phyloP scores from a whole-genome alignment of 1,284 basidiomycete genomes.

The Omphalotus olearius region DNA sequence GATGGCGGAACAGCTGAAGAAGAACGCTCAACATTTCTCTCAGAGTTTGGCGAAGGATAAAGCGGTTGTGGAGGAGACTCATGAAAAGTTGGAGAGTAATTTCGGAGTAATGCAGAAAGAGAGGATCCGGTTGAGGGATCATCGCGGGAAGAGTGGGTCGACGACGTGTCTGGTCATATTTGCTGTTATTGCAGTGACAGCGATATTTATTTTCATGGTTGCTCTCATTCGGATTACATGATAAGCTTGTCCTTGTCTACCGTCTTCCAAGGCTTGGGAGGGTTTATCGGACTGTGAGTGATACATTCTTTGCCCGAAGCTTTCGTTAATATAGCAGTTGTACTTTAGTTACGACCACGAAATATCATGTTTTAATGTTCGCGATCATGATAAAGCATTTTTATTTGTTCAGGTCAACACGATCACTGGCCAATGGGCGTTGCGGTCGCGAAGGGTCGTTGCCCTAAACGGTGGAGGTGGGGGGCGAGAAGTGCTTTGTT shows the following conservation, averaged over 20 bases:
- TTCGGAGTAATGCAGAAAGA: slow-evolving; percentile 66
- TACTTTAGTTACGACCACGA: no score
- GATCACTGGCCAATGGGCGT: no score
- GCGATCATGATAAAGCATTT: no score
- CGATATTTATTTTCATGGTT: slow-evolving; percentile 70
- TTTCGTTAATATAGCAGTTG: no score
- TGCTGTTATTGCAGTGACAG: slow-evolving; percentile 53
- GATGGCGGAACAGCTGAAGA: slow-evolving; percentile 76
- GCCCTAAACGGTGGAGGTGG: no score
- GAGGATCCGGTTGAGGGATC: slow-evolving; percentile 57
- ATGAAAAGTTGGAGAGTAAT: slow-evolving; percentile 69
- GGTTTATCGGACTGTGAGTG: no score
- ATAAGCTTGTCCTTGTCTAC: slow-evolving; percentile 6
- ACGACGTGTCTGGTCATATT: slow-evolving; percentile 70
- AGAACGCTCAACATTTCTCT: slow-evolving; percentile 70
- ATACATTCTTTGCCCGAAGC: no score
- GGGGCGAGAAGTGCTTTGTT: no score
- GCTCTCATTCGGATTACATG: slow-evolving; percentile 64
- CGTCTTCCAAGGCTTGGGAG: no score
- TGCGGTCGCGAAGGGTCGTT: no score
- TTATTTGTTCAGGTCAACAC: no score
- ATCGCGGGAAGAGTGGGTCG: slow-evolving; percentile 58
- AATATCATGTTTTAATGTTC: no score
- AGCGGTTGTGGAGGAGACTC: slow-evolving; percentile 51
- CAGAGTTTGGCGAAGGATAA: slow-evolving; percentile 62